phyloP scores from a whole-genome alignment of 1,284 basidiomycete genomes.

The Cutaneotrichosporon mucoides region DNA sequence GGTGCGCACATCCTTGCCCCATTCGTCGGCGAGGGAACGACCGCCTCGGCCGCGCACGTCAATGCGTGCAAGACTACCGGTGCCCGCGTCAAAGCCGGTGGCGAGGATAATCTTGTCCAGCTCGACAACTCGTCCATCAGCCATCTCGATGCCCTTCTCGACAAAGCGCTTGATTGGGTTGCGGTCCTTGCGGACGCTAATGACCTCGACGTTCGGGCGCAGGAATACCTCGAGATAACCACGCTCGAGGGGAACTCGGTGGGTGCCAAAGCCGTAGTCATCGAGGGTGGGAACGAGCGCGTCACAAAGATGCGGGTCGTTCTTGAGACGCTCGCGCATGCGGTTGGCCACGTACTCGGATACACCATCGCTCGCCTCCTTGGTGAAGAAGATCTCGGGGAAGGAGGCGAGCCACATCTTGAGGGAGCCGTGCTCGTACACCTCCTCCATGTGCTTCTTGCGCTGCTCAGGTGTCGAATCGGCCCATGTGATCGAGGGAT shows the following conservation, averaged over 20 bases:
- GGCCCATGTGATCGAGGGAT: not conserved
- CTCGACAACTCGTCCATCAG: constrained; percentile 5
- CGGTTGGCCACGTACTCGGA: constrained; percentile 8
- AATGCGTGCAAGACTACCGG: constrained; percentile 9
- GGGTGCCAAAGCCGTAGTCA: constrained; percentile 13
- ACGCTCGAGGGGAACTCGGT: constrained; percentile 18
- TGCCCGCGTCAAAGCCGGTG: constrained; percentile 15
- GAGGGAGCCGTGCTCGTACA: constrained; percentile 12
- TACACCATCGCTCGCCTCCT: constrained; percentile 6
- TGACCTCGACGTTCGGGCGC: constrained; percentile 12
- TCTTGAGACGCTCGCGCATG: constrained; percentile 10
- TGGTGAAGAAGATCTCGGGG: constrained; percentile 13
- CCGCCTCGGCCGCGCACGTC: constrained; percentile 12
- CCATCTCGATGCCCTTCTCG: constrained; percentile 10
- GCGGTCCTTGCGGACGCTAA: constrained; percentile 7
- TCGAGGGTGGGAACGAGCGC: constrained; percentile 3
- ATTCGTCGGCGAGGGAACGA: constrained; percentile 10
- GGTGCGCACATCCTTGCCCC: constrained; percentile 14
- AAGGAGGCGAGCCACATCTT: constrained; percentile 16
- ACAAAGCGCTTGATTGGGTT: constrained; percentile 13
- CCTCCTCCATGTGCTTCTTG: constrained; percentile 4
- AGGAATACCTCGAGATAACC: constrained; percentile 12
- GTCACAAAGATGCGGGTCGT: constrained; percentile 13
- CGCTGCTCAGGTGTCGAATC: constrained; percentile 6
- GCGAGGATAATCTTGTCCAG: constrained; percentile 17